Percentiles rank a stretch among this genome's conserved stretches.
These are phyloP conservation scores for Hypoxylon sp. DNA, from an alignment of 2,329 filamentous ascomycete species.

Conservation along the genomic window DNA sequence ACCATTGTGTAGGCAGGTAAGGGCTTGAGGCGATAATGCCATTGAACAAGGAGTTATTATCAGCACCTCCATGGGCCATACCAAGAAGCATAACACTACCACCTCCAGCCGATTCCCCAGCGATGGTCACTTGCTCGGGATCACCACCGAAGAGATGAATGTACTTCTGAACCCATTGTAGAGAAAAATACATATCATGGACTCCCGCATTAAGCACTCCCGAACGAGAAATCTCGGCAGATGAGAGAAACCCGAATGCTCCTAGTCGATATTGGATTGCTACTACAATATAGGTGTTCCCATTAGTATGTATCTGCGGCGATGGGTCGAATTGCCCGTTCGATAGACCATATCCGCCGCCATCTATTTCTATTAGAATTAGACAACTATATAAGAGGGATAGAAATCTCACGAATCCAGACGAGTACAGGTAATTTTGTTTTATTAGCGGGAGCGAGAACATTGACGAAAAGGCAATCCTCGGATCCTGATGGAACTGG, in stretches of 20 bases:
- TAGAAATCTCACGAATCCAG: constrained; percentile 59
- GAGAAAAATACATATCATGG: constrained; percentile 65
- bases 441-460: constrained; percentile 58
- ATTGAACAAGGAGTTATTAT: constrained; percentile 62
- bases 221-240: constrained; percentile 59
- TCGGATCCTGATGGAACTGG: constrained; percentile 55
- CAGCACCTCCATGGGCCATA: constrained; percentile 62
- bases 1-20: constrained; percentile 69
- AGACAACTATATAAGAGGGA: background rate
- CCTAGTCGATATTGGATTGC: constrained; percentile 61
- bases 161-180: constrained; percentile 67
- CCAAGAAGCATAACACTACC: constrained; percentile 64
- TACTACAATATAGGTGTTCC: constrained; percentile 59
- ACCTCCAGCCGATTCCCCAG: constrained; percentile 68
- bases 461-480: constrained; percentile 65
- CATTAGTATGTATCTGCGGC: constrained; percentile 57
- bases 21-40: constrained; percentile 60
- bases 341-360: constrained; percentile 60
- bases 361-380: constrained; percentile 53
- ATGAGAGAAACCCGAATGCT: constrained; percentile 65
- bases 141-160: constrained; percentile 69
- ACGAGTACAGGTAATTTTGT: constrained; percentile 61
- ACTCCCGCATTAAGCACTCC: constrained; percentile 64
- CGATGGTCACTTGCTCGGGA: constrained; percentile 65
- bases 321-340: constrained; percentile 46